phyloP scores from a whole-genome alignment of 192 early-diverging fungal genomes.

The Umbelopsis vinacea region DNA sequence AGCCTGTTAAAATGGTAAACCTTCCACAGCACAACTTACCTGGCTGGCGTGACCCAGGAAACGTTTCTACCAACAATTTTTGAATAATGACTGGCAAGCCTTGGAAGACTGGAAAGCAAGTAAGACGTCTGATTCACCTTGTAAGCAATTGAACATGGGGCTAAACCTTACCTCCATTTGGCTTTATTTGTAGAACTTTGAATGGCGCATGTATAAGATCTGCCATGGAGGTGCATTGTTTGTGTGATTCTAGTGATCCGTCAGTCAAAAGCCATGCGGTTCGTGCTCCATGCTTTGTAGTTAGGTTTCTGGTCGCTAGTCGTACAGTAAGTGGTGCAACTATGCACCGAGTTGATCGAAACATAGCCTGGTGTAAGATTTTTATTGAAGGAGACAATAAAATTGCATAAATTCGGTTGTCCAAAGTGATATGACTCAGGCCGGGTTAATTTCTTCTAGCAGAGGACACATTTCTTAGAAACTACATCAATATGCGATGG shows the following conservation, averaged over 20 bases:
- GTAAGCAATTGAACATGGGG: not conserved
- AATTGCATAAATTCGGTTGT: not conserved
- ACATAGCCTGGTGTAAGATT: not conserved
- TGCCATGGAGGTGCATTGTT: constrained; percentile 3
- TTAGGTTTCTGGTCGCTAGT: not conserved
- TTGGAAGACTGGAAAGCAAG: constrained; percentile 20
- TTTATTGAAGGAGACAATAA: not conserved
- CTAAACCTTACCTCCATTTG: not conserved
- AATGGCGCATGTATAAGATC: not conserved
- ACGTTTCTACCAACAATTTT: constrained; percentile 23
- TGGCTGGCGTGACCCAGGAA: not conserved
- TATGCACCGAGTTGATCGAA: not conserved
- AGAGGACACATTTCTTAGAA: too few relatives aligned
- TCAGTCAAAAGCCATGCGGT: constrained; percentile 8
- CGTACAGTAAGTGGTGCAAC: not conserved
- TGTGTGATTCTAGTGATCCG: constrained; percentile 10
- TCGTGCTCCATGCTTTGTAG: not conserved
- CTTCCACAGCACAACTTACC: not conserved
- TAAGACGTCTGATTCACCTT: not conserved
- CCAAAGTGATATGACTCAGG: too few relatives aligned
- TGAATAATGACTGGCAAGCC: constrained; percentile 32
- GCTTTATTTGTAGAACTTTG: not conserved
- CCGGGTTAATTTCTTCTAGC: too few relatives aligned
- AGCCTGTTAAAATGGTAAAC: not conserved
- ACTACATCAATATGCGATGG: too few relatives aligned